phyloP scores from a whole-genome alignment of 73 alveolate species.

The Tetrahymena borealis region DNA sequence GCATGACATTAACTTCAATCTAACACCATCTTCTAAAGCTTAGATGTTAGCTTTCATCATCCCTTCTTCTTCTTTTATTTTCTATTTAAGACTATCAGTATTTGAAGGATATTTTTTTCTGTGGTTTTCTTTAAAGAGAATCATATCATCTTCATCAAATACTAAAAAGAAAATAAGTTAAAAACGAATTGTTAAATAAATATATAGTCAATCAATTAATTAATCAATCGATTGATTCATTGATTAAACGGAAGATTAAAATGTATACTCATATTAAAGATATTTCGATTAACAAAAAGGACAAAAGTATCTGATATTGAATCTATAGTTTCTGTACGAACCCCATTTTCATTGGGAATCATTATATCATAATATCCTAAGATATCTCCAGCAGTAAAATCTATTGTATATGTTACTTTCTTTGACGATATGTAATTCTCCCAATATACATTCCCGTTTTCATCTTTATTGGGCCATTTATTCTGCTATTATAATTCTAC shows the following conservation, averaged over 20 bases:
- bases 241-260: too few species aligned
- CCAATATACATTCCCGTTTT: constrained; percentile 24
- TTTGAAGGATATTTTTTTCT: constrained; percentile 24
- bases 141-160: constrained; percentile 38
- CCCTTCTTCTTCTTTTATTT: constrained; percentile 24
- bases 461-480: constrained; percentile 31
- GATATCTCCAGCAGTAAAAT: constrained; percentile 11
- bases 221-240: too few species aligned
- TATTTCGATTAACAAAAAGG: background rate
- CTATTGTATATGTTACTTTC: constrained; percentile 1
- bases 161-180: background rate
- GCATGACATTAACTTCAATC: background rate
- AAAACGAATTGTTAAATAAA: background rate
- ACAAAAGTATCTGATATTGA: constrained; percentile 30
- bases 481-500: constrained; percentile 27
- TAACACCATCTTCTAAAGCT: background rate
- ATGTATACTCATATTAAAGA: constrained; percentile 6
- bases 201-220: background rate
- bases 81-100: constrained; percentile 7
- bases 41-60: background rate
- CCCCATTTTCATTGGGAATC: background rate
- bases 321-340: constrained; percentile 44
- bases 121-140: constrained; percentile 6
- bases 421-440: background rate
- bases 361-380: constrained; percentile 38